These are phyloP conservation scores for Ustilago sp. DNA, from an alignment of 1,284 basidiomycete genomes.

Conservation along the genomic window DNA sequence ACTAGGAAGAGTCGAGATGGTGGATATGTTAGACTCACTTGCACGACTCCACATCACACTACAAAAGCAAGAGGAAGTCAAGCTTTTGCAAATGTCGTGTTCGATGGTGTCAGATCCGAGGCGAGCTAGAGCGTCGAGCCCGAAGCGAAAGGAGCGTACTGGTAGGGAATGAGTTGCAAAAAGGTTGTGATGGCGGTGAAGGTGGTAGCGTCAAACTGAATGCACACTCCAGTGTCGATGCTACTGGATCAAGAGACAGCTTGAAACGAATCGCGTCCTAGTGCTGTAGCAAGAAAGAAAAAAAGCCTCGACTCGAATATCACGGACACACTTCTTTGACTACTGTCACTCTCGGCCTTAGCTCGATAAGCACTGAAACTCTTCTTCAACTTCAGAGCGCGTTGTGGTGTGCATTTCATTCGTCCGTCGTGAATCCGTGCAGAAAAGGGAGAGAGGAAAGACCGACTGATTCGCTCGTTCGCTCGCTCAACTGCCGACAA, in stretches of 20 bases:
- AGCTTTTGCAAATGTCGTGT: background rate
- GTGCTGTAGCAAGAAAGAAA: background rate
- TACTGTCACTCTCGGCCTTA: background rate
- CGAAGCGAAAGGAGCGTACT: background rate
- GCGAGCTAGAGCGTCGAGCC: background rate
- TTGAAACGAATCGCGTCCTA: background rate
- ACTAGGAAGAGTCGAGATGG: background rate
- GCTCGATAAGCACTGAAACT: background rate
- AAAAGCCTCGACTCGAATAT: background rate
- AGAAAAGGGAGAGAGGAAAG: background rate
- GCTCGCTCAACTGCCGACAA: constrained; percentile 2
- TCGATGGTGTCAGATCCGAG: background rate
- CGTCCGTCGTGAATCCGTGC: background rate
- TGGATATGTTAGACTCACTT: background rate
- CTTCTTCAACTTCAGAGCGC: constrained; percentile 5
- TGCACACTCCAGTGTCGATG: background rate
- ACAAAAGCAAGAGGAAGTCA: background rate
- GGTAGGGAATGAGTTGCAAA: background rate
- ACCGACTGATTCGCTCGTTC: background rate
- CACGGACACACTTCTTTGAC: background rate
- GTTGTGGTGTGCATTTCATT: constrained; percentile 17
- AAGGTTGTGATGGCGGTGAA: background rate
- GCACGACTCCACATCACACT: constrained; percentile 8
- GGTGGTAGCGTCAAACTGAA: background rate
- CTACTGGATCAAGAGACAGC: background rate